These are phyloP conservation scores for Agarophyton chilense DNA, from an alignment of 23 red algal genomes.

Conservation along the genomic window DNA sequence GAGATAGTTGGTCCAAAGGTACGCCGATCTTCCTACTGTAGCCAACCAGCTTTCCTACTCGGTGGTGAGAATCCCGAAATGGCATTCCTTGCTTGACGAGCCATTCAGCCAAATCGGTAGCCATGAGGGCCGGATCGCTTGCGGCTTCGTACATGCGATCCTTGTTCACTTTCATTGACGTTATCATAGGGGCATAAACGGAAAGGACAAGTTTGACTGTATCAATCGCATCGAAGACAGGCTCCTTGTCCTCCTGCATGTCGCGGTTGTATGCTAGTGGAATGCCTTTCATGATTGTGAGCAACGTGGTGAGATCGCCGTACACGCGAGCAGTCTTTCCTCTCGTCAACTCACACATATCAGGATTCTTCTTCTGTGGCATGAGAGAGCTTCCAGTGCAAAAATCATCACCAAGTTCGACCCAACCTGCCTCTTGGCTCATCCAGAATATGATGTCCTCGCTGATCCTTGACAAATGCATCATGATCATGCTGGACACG, in stretches of 20 bases:
- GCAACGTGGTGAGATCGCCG: slow-evolving; percentile 80
- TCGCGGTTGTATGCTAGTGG: slow-evolving; percentile 99
- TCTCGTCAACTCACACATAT: slow-evolving; percentile 95
- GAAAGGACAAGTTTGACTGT: slow-evolving; percentile 83
- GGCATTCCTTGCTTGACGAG: slow-evolving; percentile 92
- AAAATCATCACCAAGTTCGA: slow-evolving; percentile 94
- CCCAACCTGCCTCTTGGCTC: slow-evolving; percentile 92
- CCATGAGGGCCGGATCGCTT: slow-evolving; percentile 94
- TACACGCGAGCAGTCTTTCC: slow-evolving; percentile 90
- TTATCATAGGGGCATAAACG: slow-evolving; percentile 88
- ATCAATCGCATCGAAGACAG: slow-evolving; percentile 93
- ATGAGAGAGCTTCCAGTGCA: slow-evolving; percentile 98
- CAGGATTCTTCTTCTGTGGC: slow-evolving; percentile 99
- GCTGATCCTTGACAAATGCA: slow-evolving; percentile 90
- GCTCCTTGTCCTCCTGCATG: slow-evolving; percentile 99
- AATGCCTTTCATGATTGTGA: slow-evolving; percentile 96
- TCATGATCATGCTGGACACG: slow-evolving; percentile 81
- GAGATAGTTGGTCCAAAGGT: slow-evolving; percentile 71
- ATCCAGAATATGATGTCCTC: slow-evolving; percentile 99
- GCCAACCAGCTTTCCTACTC: slow-evolving; percentile 87
- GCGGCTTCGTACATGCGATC: slow-evolving; percentile 89
- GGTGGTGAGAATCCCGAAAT: slow-evolving; percentile 96
- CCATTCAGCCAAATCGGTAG: slow-evolving; percentile 99
- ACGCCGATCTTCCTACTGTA: slow-evolving; percentile 64
- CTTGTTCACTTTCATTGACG: slow-evolving; percentile 77